phyloP scores from a whole-genome alignment of 2,329 filamentous ascomycete genomes.

The Mycogone perniciosa region DNA sequence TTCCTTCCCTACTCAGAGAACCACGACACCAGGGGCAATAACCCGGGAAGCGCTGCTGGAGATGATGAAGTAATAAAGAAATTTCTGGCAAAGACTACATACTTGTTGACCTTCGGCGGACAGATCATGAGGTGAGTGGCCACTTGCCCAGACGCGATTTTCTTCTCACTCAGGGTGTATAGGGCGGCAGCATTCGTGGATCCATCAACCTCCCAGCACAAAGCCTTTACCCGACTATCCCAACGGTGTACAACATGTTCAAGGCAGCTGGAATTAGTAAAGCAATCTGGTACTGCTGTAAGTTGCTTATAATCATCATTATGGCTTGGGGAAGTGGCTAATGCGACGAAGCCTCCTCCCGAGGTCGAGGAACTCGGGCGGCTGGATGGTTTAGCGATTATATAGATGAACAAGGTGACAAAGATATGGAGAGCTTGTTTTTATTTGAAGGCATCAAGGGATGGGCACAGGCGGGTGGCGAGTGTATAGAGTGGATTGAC shows the following conservation, averaged over 20 bases:
- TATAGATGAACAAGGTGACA: constrained; percentile 34
- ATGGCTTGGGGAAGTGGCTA: background rate
- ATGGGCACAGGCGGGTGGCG: constrained; percentile 42
- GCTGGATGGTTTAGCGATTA: constrained; percentile 51
- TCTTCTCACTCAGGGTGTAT: no score
- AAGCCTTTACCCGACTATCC: constrained; percentile 37
- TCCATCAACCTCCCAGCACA: constrained; percentile 49
- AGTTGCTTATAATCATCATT: constrained; percentile 12
- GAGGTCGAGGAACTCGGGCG: constrained; percentile 47
- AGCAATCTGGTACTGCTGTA: constrained; percentile 46
- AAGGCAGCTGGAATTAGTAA: constrained; percentile 33
- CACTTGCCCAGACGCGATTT: no score
- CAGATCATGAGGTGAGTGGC: no score
- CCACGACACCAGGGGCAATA: no score
- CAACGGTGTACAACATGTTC: constrained; percentile 36
- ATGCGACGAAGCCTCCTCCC: constrained; percentile 41
- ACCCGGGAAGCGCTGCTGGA: no score
- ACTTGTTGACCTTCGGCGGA: no score
- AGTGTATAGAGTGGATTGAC: constrained; percentile 43
- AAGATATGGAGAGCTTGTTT: constrained; percentile 40
- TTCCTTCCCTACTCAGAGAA: no score
- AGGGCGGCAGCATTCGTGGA: constrained; percentile 51
- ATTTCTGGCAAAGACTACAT: no score
- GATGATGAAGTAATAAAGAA: no score
- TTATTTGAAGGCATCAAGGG: constrained; percentile 48